Evolutionary conservation across 495 filamentous ascomycete species (phyloP).

Genomic region (Penicillium roqueforti): DNA sequence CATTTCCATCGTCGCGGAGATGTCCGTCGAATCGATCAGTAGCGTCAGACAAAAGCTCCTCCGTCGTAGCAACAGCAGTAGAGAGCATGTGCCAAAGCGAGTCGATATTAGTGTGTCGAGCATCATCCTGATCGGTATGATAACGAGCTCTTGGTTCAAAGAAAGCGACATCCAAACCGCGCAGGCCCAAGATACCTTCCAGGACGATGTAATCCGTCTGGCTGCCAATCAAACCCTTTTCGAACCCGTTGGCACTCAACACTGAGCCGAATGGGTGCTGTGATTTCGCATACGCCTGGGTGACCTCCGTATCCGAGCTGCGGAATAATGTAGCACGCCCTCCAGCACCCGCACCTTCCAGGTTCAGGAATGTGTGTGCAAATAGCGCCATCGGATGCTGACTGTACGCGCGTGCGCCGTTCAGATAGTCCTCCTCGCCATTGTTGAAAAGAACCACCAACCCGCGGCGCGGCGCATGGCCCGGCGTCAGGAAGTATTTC

Average conservation of each 20-base stretch:
- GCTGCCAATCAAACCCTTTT: constrained; percentile 68
- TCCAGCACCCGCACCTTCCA: constrained; percentile 93
- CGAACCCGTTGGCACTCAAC: constrained; percentile 77
- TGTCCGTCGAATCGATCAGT: constrained; percentile 63
- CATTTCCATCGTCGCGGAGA: constrained; percentile 53
- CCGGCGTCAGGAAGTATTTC: constrained; percentile 74
- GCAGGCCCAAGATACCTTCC: constrained; percentile 70
- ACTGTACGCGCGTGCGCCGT: constrained; percentile 82
- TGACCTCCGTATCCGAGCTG: constrained; percentile 82
- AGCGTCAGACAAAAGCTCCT: constrained; percentile 65
- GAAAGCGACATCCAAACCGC: constrained; percentile 91
- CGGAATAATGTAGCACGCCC: constrained; percentile 85
- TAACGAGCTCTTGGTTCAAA: constrained; percentile 80
- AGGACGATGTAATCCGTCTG: constrained; percentile 91
- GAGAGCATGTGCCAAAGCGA: constrained; percentile 96
- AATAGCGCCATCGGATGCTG: constrained; percentile 74
- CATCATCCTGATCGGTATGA: constrained; percentile 87
- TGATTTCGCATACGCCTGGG: constrained; percentile 65
- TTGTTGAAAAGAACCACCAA: constrained; percentile 90
- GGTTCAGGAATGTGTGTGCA: constrained; percentile 81
- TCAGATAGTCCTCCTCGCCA: constrained; percentile 90
- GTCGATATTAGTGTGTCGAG: constrained; percentile 65
- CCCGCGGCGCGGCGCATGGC: constrained; percentile 71
- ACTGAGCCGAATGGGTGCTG: constrained; percentile 80
- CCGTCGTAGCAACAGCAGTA: constrained; percentile 66